Percentiles rank a stretch among this genome's conserved stretches.
Conservation (phyloP, 2,329 filamentous ascomycete genomes). For the Aspergillus alliaceus region DNA sequence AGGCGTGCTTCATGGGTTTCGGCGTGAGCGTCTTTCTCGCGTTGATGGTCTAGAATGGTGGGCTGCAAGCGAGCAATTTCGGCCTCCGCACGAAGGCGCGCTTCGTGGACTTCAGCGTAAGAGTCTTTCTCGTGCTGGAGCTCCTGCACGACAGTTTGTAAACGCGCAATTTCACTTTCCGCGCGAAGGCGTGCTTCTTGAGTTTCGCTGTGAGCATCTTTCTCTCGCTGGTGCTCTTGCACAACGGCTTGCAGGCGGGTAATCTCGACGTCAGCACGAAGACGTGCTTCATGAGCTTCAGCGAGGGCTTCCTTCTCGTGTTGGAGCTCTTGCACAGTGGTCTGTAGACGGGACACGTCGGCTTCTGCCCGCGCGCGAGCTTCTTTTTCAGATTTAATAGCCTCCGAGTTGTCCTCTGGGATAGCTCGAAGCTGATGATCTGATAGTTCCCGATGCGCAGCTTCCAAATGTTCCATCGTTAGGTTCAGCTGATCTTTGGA, state of each 20-base stretch:
- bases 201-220: conserved; percentile 21
- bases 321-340: conserved; percentile 5
- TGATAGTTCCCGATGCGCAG: conserved; percentile 37
- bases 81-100: conserved; percentile 10
- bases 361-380: conserved; percentile 31
- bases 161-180: conserved; percentile 14
- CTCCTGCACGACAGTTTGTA: conserved; percentile 11
- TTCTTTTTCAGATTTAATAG: conserved; percentile 29
- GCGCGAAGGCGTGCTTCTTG: conserved; percentile 16
- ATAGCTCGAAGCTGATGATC: conserved; percentile 34
- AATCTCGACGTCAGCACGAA: conserved; percentile 25
- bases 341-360: conserved; percentile 36
- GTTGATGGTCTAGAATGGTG: conserved; percentile 4
- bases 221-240: conserved; percentile 37
- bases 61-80: conserved; percentile 19
- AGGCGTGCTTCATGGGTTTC: conserved; percentile 20
- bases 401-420: conserved; percentile 27
- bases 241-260: conserved; percentile 50
- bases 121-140: conserved; percentile 7
- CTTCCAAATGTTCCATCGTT: conserved; percentile 46
- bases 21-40: conserved; percentile 1
- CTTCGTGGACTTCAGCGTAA: conserved; percentile 2
- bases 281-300: conserved; percentile 19
- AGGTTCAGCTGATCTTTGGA: conserved; percentile 42
- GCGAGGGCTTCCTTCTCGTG: neutral